Evolutionary conservation across 306 rosid genomes (phyloP).

Genomic region (Lupinus albus): DNA sequence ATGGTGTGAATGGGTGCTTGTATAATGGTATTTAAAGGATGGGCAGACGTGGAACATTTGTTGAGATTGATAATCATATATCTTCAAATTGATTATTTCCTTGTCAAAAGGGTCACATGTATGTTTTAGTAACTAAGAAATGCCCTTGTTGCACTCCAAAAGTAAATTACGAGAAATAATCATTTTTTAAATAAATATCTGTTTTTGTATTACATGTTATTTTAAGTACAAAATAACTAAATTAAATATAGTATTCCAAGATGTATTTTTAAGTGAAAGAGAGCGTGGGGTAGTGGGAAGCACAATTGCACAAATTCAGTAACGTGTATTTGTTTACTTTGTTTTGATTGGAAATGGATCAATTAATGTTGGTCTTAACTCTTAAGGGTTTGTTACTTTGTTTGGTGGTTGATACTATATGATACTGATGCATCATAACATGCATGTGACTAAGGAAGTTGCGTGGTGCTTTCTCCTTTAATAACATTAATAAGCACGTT

Average conservation of each 20-base stretch:
- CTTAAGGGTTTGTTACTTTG: conserved; percentile 29
- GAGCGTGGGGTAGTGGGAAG: neutral
- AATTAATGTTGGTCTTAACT: conserved; percentile 5
- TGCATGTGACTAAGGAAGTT: conserved; percentile 25
- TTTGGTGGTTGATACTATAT: conserved; percentile 34
- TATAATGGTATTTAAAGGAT: conserved; percentile 40
- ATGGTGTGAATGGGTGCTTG: conserved; percentile 21
- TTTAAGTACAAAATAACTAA: neutral
- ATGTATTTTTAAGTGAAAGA: neutral
- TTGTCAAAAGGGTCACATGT: no score
- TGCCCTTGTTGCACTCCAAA: no score
- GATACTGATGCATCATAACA: neutral
- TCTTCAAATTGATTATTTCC: no score
- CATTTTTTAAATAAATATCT: no score
- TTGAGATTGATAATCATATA: no score
- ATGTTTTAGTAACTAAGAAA: no score
- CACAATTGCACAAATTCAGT: neutral
- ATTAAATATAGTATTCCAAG: no score
- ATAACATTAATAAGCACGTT: conserved; percentile 1
- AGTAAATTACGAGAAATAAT: no score
- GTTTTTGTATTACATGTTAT: no score
- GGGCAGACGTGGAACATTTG: no score
- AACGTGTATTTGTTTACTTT: conserved; percentile 41
- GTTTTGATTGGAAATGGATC: conserved; percentile 37
- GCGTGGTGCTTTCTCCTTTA: conserved; percentile 46